Evolutionary conservation across 305 asterid genomes (phyloP).

Genomic region (Ilex paraguariensis): DNA sequence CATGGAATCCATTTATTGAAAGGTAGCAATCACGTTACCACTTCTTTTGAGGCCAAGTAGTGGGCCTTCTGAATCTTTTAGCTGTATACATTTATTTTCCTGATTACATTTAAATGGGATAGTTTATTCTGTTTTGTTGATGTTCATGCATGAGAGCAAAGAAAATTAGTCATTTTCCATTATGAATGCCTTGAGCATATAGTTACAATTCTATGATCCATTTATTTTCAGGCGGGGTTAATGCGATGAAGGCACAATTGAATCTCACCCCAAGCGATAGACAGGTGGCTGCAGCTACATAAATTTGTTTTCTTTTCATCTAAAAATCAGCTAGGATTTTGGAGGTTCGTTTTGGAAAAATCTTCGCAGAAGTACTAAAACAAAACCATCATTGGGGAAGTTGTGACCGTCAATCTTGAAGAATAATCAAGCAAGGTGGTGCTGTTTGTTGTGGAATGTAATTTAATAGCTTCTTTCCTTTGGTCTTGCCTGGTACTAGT

Average conservation of each 20-base stretch:
- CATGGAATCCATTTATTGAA: background rate
- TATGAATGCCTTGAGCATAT: background rate
- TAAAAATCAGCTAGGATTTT: background rate
- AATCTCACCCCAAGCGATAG: conserved; percentile 19
- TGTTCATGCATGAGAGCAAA: background rate
- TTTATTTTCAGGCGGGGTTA: conserved; percentile 41
- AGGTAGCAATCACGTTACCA: background rate
- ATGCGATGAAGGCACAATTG: conserved; percentile 28
- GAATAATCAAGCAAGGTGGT: too few species aligned
- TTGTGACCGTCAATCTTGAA: too few species aligned
- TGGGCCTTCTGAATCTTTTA: too few species aligned
- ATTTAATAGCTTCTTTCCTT: too few species aligned
- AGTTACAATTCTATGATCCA: background rate
- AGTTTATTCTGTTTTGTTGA: too few species aligned
- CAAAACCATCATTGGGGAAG: background rate
- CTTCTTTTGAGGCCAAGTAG: background rate
- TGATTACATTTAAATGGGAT: too few species aligned
- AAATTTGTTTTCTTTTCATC: background rate
- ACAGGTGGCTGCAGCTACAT: conserved; percentile 28
- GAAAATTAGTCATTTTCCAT: conserved; percentile 2
- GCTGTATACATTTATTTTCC: too few species aligned
- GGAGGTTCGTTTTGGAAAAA: background rate
- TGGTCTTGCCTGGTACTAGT: too few species aligned
- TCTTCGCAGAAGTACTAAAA: too few species aligned
- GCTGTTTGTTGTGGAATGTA: too few species aligned